Percentiles rank a stretch among this genome's conserved stretches.
Conservation (phyloP, 2,329 filamentous ascomycete genomes). For the Alternaria tenuissima region DNA sequence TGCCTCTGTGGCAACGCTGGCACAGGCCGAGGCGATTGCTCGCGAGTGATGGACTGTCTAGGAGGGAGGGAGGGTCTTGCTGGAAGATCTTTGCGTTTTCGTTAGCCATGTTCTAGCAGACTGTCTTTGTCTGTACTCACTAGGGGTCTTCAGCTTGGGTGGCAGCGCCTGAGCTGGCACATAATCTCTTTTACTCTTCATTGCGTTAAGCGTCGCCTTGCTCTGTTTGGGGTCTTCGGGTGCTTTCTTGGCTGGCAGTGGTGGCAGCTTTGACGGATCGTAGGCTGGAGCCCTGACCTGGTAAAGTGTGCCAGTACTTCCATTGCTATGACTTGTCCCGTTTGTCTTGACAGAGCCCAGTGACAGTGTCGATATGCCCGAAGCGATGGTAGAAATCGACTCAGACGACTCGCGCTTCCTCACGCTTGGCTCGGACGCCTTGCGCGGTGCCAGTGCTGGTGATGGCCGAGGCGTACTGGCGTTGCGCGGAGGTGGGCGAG, state of each 20-base stretch:
- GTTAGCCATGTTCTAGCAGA: not conserved
- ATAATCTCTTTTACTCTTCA: constrained; percentile 46
- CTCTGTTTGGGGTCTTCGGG: constrained; percentile 52
- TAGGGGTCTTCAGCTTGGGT: constrained; percentile 40
- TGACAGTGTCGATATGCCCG: constrained; percentile 58
- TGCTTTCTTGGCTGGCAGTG: constrained; percentile 61
- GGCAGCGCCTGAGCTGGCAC: constrained; percentile 34
- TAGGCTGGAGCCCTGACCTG: constrained; percentile 64
- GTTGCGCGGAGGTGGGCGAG: constrained; percentile 59
- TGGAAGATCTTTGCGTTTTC: constrained; percentile 20
- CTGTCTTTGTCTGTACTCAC: constrained; percentile 13
- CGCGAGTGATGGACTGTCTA: constrained; percentile 21
- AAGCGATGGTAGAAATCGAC: constrained; percentile 61
- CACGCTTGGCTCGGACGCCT: constrained; percentile 52
- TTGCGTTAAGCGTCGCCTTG: constrained; percentile 48
- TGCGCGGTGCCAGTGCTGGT: constrained; percentile 56
- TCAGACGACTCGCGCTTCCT: constrained; percentile 52
- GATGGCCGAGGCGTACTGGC: constrained; percentile 48
- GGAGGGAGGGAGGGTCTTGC: constrained; percentile 32
- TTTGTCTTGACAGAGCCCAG: constrained; percentile 57
- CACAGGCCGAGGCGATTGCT: constrained; percentile 21
- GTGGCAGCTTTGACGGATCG: constrained; percentile 63
- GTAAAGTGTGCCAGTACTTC: constrained; percentile 41
- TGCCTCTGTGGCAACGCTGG: constrained; percentile 29
- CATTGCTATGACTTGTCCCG: constrained; percentile 43